Base-by-base conservation (phyloP, 306 rosid species). In the Acacia melanoxylon region DNA sequence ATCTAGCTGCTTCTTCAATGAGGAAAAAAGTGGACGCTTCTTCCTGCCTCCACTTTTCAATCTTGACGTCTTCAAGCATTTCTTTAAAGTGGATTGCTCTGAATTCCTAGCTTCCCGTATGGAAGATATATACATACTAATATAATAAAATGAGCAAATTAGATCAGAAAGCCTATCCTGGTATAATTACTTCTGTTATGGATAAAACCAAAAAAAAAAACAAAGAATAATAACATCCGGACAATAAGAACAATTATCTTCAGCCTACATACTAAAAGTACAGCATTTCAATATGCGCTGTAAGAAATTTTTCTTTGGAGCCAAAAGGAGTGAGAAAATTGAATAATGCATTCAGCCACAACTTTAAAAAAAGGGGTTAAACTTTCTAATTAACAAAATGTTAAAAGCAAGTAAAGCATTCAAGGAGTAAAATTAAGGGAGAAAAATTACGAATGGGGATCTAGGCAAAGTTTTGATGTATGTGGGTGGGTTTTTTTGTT, bases 81-180 rank as follows among this genome's bases (percentile, higher is more conserved):
- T 86, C 31, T 75, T 59, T 68, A 86, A 46, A 29, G 68, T 74
- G 17, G 82, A 83, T 74, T 63, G 74, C 84, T 91, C 94, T n/a
- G 66, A 83, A 41, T 41, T 86, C 85, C 75, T 84, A 67, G 92
- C 93, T 82, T 87, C 87, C 63, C 78, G 67, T 68, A 95, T 85
- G 77, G 85, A 87, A 72, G 89, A 70, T 56, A 91, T 79, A 75
- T 90, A 86, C 85, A 71, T 83, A 84, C 98, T 95, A 81, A 51
- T 25, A 75, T 22, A 78, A 84, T 27, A 56, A 72, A 24, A 35
- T 59, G 8, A 85, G 40, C 35, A 51, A 33, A 77, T 56, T 66
- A 80, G 76, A 83, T 76, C 78, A 49, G 37, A 33, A 61, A 75
- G 12, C 52, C 48, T 35, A 31, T 66, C 48, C 59, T 77, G 59